Evolutionary conservation across 1,284 basidiomycete genomes (phyloP).

Genomic region (Xerocomus nothofagi): DNA sequence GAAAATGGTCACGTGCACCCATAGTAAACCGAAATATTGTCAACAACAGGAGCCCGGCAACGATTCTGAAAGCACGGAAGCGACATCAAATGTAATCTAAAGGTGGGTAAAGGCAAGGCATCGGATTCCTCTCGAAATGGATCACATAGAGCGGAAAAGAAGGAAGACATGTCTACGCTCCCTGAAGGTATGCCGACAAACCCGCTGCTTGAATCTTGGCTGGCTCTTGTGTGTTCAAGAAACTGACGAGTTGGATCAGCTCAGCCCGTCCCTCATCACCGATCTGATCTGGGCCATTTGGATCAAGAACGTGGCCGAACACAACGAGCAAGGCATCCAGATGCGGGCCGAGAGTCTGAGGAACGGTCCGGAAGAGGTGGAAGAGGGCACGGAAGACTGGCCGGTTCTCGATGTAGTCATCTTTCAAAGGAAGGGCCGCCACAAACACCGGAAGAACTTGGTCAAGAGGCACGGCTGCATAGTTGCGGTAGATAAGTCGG

Average conservation of each 20-base stretch:
- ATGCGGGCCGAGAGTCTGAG: conserved; percentile 70
- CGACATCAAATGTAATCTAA: conserved; percentile 26
- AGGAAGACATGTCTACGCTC: conserved; percentile 10
- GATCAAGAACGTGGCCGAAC: conserved; percentile 85
- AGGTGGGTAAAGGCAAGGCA: conserved; percentile 6
- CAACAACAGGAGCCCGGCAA: conserved; percentile 1
- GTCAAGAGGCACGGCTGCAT: conserved; percentile 82
- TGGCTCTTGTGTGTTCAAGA: conserved; percentile 73
- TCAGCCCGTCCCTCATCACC: conserved; percentile 75
- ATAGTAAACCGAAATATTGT: conserved; percentile 10
- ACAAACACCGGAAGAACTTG: conserved; percentile 88
- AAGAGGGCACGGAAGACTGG: conserved; percentile 91
- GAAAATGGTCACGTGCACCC: conserved; percentile 31
- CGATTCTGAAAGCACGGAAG: conserved; percentile 7
- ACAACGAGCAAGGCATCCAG: conserved; percentile 83
- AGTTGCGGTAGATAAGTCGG: conserved; percentile 86
- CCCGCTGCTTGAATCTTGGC: conserved; percentile 77
- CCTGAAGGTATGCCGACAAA: conserved; percentile 53
- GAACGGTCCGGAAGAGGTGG: conserved; percentile 79
- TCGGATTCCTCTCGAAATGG: conserved; percentile 2
- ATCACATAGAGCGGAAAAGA: not conserved
- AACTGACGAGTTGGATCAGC: conserved; percentile 74
- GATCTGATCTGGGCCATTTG: conserved; percentile 69
- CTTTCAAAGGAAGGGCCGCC: conserved; percentile 80
- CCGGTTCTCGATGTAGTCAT: conserved; percentile 88